Conservation (phyloP, 306 rosid species). For the Alnus rubra region DNA sequence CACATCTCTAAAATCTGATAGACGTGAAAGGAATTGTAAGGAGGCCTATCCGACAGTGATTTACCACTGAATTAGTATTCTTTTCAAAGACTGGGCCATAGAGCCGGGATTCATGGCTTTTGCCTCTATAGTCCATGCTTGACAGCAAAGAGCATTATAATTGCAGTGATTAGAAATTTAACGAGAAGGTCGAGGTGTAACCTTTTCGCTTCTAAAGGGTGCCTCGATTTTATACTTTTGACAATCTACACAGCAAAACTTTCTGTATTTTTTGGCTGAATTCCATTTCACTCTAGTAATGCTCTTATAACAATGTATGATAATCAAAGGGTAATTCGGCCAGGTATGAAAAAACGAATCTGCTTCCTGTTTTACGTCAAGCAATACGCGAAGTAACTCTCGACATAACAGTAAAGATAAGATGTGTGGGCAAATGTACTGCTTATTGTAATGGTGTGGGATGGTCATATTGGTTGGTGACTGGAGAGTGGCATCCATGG, state of each 20-base stretch:
- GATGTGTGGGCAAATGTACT: no score
- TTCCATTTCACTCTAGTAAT: not conserved
- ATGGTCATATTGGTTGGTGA: no score
- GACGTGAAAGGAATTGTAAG: not conserved
- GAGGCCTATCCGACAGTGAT: not conserved
- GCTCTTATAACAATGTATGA: not conserved
- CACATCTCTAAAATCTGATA: not conserved
- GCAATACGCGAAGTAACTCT: no score
- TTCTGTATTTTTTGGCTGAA: not conserved
- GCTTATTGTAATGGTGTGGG: no score
- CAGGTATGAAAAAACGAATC: not conserved
- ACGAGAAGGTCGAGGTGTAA: not conserved
- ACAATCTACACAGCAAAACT: not conserved
- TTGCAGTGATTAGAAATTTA: not conserved
- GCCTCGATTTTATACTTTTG: not conserved
- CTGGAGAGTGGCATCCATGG: no score
- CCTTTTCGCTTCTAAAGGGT: not conserved
- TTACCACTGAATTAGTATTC: not conserved
- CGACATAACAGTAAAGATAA: no score
- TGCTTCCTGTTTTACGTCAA: no score
- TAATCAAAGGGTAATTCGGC: not conserved
- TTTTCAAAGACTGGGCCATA: not conserved
- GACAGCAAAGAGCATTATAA: constrained; percentile 5
- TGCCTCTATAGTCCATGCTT: not conserved
- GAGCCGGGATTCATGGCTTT: constrained; percentile 12